These are phyloP conservation scores for Fusarium tjaetaba DNA, from an alignment of 2,329 filamentous ascomycete genomes.

Conservation along the genomic window DNA sequence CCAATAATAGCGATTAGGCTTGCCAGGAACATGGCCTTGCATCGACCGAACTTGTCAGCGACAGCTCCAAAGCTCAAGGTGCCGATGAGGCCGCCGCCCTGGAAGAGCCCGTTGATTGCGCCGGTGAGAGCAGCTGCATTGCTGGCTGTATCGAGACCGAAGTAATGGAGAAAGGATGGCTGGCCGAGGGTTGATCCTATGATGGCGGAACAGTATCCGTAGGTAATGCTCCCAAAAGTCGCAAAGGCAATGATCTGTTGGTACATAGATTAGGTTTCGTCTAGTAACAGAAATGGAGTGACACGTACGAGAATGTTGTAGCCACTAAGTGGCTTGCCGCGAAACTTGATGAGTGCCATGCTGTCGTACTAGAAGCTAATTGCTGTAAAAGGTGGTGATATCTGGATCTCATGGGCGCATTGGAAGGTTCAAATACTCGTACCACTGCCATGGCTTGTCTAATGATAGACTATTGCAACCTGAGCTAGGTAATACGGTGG, in stretches of 20 bases:
- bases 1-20: background rate
- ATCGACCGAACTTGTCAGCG: background rate
- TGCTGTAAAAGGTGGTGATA: no score
- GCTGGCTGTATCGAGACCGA: background rate
- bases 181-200: background rate
- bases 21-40: background rate
- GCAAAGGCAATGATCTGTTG: background rate
- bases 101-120: background rate
- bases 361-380: accelerated
- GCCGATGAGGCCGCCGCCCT: background rate
- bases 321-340: background rate
- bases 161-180: background rate
- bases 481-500: background rate
- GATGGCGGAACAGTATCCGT: background rate
- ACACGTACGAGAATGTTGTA: background rate
- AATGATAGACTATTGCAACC: background rate
- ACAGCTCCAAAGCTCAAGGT: background rate
- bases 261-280: no score
- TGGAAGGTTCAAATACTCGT: background rate
- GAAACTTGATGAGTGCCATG: background rate
- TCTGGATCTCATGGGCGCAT: no score
- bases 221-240: background rate
- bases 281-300: no score
- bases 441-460: background rate
- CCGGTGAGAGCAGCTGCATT: background rate